These are phyloP conservation scores for Penicillium freii DNA, from an alignment of 2,329 filamentous ascomycete genomes.

Conservation along the genomic window DNA sequence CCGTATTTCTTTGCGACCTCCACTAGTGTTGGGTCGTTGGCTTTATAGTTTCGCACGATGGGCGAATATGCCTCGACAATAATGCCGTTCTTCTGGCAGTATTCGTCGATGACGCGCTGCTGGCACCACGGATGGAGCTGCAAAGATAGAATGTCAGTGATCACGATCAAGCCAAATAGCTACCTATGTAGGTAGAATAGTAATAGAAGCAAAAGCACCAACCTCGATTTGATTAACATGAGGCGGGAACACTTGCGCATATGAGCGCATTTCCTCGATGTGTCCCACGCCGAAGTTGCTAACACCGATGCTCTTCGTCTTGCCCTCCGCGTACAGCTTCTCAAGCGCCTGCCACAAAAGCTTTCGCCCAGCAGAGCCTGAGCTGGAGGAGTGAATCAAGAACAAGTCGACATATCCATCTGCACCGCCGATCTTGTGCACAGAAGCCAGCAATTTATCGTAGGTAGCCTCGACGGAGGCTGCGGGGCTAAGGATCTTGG, in stretches of 20 bases:
- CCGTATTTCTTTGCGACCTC: slow-evolving; percentile 68
- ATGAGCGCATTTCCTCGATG: slow-evolving; percentile 66
- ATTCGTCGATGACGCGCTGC: slow-evolving; percentile 58
- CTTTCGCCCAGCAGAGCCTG: slow-evolving; percentile 55
- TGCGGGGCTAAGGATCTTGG: slow-evolving; percentile 62
- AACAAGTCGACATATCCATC: slow-evolving; percentile 70
- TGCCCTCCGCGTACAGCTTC: slow-evolving; percentile 58
- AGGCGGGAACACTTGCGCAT: slow-evolving; percentile 67
- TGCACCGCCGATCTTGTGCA: slow-evolving; percentile 58
- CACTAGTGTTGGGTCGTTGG: slow-evolving; percentile 64
- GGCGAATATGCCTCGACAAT: slow-evolving; percentile 55
- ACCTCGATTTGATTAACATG: slow-evolving; percentile 73
- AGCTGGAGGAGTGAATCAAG: slow-evolving; percentile 64
- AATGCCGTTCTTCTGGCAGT: slow-evolving; percentile 53
- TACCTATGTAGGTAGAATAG: not conserved
- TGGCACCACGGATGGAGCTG: slow-evolving; percentile 72
- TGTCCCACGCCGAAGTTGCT: slow-evolving; percentile 69
- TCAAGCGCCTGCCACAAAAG: slow-evolving; percentile 67
- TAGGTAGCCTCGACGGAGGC: slow-evolving; percentile 60
- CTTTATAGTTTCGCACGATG: slow-evolving; percentile 66
- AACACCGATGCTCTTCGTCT: slow-evolving; percentile 65
- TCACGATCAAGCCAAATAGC: not conserved
- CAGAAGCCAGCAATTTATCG: slow-evolving; percentile 58
- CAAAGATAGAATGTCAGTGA: slow-evolving; percentile 15
- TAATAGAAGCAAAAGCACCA: slow-evolving; percentile 26